A percentile compares a stretch with the other conserved stretches of the same genome.
phyloP scores from a whole-genome alignment of 495 filamentous ascomycete genomes.

The Aspergillus diversus region DNA sequence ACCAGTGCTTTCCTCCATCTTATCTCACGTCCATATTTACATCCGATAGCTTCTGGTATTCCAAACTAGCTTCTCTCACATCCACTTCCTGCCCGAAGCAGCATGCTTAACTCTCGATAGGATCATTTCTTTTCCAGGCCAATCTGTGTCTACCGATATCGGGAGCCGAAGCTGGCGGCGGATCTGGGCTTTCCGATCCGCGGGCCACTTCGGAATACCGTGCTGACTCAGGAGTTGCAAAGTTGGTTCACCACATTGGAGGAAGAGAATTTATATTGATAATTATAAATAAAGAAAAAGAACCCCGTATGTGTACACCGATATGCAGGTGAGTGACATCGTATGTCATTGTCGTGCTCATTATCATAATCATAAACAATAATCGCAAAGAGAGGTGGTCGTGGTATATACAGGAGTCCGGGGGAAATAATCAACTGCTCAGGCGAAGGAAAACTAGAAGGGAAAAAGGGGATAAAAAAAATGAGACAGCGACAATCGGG shows the following conservation, averaged over 20 bases:
- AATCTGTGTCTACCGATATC: not conserved
- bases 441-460: not conserved
- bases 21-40: too few relatives aligned
- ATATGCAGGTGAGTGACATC: not conserved
- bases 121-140: not conserved
- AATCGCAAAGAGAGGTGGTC: not conserved
- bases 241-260: not conserved
- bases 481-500: not conserved
- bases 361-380: constrained; percentile 12
- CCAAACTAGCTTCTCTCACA: too few relatives aligned
- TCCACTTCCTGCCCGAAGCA: not conserved
- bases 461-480: not conserved
- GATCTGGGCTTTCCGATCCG: constrained; percentile 17
- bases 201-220: constrained; percentile 13
- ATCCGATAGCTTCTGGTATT: too few relatives aligned
- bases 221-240: not conserved
- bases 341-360: constrained; percentile 10
- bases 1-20: too few relatives aligned
- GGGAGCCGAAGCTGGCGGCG: constrained; percentile 9
- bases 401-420: constrained; percentile 6
- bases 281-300: not conserved
- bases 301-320: not conserved
- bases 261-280: not conserved
- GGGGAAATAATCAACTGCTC: not conserved
- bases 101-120: not conserved